These are phyloP conservation scores for Hippophae gyantsensis DNA, from an alignment of 306 rosid genomes.

Conservation along the genomic window DNA sequence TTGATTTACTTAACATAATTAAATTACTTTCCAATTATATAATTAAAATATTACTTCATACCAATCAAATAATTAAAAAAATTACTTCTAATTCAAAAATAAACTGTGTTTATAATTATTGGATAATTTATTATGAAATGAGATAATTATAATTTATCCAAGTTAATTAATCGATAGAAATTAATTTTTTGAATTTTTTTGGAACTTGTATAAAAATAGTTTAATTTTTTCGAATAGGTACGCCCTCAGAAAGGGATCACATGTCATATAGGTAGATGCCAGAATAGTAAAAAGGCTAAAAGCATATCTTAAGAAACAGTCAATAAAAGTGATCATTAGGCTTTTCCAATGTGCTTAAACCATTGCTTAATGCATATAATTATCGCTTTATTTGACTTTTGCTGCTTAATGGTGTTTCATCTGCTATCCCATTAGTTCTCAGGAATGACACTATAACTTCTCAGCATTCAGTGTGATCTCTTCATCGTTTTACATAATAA, in stretches of 20 bases:
- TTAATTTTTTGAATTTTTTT: no score
- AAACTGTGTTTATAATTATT: no score
- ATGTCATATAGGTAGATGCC: conserved; percentile 7
- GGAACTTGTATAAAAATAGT: no score
- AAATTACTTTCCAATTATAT: no score
- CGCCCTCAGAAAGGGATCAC: background rate
- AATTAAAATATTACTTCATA: no score
- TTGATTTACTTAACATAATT: no score
- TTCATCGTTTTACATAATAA: background rate
- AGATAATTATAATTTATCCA: no score
- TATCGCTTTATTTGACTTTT: conserved; percentile 32
- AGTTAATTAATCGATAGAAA: no score
- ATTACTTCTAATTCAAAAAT: no score
- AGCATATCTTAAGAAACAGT: conserved; percentile 15
- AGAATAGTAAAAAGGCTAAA: conserved; percentile 16
- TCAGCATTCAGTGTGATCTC: background rate
- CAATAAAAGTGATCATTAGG: conserved; percentile 29
- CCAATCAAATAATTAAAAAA: no score
- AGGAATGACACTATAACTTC: background rate
- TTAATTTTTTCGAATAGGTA: no score
- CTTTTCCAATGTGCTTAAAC: conserved; percentile 26
- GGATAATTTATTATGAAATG: no score
- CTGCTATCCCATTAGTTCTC: conserved; percentile 1
- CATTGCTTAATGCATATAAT: conserved; percentile 24
- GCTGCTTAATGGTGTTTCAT: conserved; percentile 20